Evolutionary conservation across 1,284 basidiomycete genomes (phyloP), one percentile per base, ranked within the genome.

Genomic region (Puccinia polysora): DNA sequence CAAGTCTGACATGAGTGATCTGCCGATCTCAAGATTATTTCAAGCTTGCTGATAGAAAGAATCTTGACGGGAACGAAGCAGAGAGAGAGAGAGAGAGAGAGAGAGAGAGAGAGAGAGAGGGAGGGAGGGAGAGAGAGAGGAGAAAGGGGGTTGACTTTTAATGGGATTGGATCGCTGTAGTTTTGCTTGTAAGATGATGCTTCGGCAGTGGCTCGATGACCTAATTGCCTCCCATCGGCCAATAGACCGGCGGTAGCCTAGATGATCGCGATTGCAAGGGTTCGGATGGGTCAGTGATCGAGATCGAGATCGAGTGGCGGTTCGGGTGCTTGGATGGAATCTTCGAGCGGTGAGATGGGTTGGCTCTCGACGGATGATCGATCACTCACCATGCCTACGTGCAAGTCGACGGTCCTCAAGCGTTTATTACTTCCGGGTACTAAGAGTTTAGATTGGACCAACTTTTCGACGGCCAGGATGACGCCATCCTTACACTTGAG

Each of bases 401-500:
- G 94, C 76, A 87, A 86, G 80, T 98, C 96, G 75, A 97, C 83
- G 18, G 89, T 91, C 78, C 92, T 90, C 81, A 98, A 97, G 77
- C 96, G 86, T 77, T 89, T 85, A 83, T 98, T 98, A 58, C 88
- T 87, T 64, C 89, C 91, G 53, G 94, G 93, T 3, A 99, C 90
- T 47, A 98, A 85, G 63, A 98, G 87, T 82, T 97, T 98, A 49
- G 92, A 96, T 80, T 95, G 91, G n/a, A 97, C 86, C 63, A 97
- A 86, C 81, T 97, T 97, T 85, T 99, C 96, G 18, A 97, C 93
- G 8, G 92, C 96, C 47, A 97, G 83, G 15, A 99, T 87, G 73
- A 98, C 83, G 40, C 96, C 96, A 78, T 96, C 93, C 80, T 91
- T 93, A 78, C 91, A 89, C 79, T 90, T 87, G 58, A 99, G 83